Conservation (phyloP, 805 yeast species). For the Ogataea naganishii region DNA sequence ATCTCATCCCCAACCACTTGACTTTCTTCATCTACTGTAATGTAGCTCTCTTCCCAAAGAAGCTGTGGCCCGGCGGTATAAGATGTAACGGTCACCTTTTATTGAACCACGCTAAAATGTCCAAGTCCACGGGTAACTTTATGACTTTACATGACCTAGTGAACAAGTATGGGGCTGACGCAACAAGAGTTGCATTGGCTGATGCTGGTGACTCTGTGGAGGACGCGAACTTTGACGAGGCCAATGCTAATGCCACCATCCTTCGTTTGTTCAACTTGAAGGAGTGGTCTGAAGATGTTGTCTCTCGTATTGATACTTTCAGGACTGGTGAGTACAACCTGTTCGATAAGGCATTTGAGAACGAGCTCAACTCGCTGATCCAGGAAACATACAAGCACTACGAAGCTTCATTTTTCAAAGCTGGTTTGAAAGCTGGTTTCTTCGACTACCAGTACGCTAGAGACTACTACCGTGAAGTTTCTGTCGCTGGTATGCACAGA, state of each 20-base stretch:
- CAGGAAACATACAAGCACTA: slow-evolving; percentile 68
- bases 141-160: slow-evolving; percentile 81
- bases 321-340: slow-evolving; percentile 55
- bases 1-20: slow-evolving; percentile 93
- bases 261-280: slow-evolving; percentile 84
- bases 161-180: slow-evolving; percentile 93
- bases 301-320: slow-evolving; percentile 40
- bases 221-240: slow-evolving; percentile 96
- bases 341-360: slow-evolving; percentile 85
- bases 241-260: slow-evolving; percentile 95
- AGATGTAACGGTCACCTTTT: slow-evolving; percentile 93
- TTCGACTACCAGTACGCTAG: slow-evolving; percentile 93
- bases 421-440: slow-evolving; percentile 82
- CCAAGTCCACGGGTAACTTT: slow-evolving; percentile 96
- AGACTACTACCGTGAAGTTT: slow-evolving; percentile 89
- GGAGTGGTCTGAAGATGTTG: slow-evolving; percentile 88
- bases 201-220: slow-evolving; percentile 98
- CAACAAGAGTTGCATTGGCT: slow-evolving; percentile 93
- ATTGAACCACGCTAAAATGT: slow-evolving; percentile 95
- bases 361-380: slow-evolving; percentile 81
- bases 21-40: slow-evolving; percentile 92
- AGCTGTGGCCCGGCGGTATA: slow-evolving; percentile 89
- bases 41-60: slow-evolving; percentile 85
- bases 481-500: slow-evolving; percentile 60
- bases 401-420: slow-evolving; percentile 68